phyloP scores from a whole-genome alignment of 352 stramenopile species.

The Globisporangium viniferum region DNA sequence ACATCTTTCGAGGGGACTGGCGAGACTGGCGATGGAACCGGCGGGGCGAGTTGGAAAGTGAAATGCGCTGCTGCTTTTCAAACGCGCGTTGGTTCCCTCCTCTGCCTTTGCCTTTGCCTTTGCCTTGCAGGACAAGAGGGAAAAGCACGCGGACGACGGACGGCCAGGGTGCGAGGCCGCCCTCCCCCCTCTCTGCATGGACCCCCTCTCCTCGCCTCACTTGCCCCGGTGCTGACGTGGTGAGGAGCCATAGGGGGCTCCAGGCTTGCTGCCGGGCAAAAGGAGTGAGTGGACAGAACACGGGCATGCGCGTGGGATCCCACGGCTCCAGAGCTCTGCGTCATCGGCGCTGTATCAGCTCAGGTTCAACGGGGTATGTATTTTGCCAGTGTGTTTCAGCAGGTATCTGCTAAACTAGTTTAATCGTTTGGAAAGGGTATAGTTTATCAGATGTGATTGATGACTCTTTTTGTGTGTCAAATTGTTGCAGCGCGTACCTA shows the following conservation, averaged over 20 bases:
- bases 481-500: conserved; percentile 11
- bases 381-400: background rate
- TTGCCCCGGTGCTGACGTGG: conserved; percentile 17
- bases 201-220: background rate
- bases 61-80: background rate
- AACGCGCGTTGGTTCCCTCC: background rate
- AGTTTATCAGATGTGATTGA: background rate
- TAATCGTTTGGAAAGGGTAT: background rate
- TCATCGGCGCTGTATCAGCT: background rate
- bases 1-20: conserved; percentile 21
- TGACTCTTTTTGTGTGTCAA: conserved; percentile 6
- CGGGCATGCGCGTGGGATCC: background rate
- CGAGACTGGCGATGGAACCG: background rate
- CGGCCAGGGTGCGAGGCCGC: background rate
- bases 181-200: conserved; percentile 3
- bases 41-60: conserved; percentile 9
- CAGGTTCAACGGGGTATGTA: background rate
- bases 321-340: background rate
- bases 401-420: background rate
- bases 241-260: conserved; percentile 17
- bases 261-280: background rate
- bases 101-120: background rate
- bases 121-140: background rate
- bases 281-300: conserved; percentile 12
- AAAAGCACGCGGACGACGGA: background rate